Conservation (phyloP, 1,284 basidiomycete genomes). For the Puccinia coronata region DNA sequence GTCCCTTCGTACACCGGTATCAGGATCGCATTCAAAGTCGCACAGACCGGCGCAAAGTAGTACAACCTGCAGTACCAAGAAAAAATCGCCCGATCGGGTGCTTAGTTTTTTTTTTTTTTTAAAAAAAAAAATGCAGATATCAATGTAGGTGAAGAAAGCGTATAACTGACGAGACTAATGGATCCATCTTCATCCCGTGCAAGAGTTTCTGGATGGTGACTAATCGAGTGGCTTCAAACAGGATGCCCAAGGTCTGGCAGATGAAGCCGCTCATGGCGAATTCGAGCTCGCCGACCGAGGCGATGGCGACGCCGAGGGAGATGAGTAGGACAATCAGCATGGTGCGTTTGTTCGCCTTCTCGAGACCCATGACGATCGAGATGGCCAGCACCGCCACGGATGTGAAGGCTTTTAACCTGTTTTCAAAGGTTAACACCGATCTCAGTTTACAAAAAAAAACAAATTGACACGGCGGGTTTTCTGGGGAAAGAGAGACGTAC, state of each 20-base stretch:
- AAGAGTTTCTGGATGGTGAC: conserved; percentile 56
- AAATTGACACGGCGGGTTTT: conserved; percentile 60
- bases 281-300: conserved; percentile 49
- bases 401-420: conserved; percentile 61
- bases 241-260: conserved; percentile 54
- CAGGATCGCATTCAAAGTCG: conserved; percentile 60
- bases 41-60: conserved; percentile 57
- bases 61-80: conserved; percentile 33
- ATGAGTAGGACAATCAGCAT: conserved; percentile 61
- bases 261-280: conserved; percentile 57
- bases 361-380: conserved; percentile 57
- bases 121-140: too few relatives aligned
- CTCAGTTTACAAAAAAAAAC: too few relatives aligned
- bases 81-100: too few relatives aligned
- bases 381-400: conserved; percentile 56
- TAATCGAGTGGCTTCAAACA: conserved; percentile 54
- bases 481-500: conserved; percentile 56
- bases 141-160: too few relatives aligned
- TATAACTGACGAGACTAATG: conserved; percentile 53
- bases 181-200: conserved; percentile 56
- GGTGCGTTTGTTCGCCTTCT: conserved; percentile 55
- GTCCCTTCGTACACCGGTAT: conserved; percentile 62
- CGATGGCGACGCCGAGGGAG: conserved; percentile 59
- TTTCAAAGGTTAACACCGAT: too few relatives aligned
- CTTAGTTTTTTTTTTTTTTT: too few relatives aligned